Conservation (phyloP, 306 rosid species). For the Clitoria ternatea region DNA sequence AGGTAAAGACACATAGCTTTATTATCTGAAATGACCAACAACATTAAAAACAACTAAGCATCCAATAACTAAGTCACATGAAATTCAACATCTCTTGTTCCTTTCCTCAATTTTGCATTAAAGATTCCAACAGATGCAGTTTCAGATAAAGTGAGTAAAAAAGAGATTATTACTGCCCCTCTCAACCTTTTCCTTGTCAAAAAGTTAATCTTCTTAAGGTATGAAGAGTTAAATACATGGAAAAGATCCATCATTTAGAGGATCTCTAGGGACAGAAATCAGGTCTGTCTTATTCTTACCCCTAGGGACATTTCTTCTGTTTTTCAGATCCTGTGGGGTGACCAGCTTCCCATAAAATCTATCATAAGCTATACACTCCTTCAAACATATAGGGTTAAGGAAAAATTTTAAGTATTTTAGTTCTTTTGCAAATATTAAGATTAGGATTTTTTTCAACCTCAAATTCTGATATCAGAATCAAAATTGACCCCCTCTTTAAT, state of each 20-base stretch:
- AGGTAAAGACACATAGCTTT: conserved; percentile 10
- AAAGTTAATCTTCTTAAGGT: conserved; percentile 35
- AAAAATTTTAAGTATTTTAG: too few relatives aligned
- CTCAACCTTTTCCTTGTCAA: conserved; percentile 26
- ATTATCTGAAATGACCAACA: conserved; percentile 13
- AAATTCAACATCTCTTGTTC: conserved; percentile 20
- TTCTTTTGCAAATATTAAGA: background rate
- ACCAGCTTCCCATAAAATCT: conserved; percentile 17
- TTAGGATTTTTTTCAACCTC: background rate
- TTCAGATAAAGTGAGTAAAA: conserved; percentile 16
- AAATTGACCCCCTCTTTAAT: background rate
- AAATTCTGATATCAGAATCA: conserved; percentile 5
- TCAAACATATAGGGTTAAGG: conserved; percentile 33
- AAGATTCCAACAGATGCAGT: conserved; percentile 11
- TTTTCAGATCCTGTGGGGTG: conserved; percentile 23
- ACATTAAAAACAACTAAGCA: conserved; percentile 17
- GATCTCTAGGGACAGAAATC: conserved; percentile 26
- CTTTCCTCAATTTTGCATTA: conserved; percentile 4
- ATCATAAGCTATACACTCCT: background rate
- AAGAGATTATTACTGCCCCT: conserved; percentile 6
- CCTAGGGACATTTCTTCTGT: conserved; percentile 19
- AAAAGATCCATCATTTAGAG: conserved; percentile 30
- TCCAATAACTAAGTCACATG: conserved; percentile 29
- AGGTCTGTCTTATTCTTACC: conserved; percentile 36
- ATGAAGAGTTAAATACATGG: conserved; percentile 34